phyloP scores from a whole-genome alignment of 768 basidiomycete genomes.

The Pulveroboletus sp. region DNA sequence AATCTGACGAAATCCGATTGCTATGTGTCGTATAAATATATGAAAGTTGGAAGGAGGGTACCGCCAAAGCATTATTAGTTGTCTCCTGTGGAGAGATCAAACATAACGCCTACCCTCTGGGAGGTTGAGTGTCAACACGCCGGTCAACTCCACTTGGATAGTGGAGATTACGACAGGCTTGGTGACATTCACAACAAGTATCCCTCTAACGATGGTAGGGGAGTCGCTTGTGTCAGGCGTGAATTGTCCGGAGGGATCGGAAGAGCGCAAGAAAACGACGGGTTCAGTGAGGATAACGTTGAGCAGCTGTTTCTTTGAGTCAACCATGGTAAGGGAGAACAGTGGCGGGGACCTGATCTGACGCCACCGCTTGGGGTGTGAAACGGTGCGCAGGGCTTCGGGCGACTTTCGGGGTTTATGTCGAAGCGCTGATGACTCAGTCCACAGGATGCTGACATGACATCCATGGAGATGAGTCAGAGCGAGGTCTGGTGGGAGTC shows the following conservation, averaged over 20 bases:
- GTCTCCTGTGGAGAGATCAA: neutral
- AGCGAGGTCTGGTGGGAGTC: too few species aligned
- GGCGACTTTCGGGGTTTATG: too few species aligned
- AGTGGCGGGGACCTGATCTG: too few species aligned
- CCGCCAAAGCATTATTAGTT: neutral
- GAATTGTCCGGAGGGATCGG: slow-evolving; percentile 42
- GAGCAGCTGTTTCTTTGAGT: slow-evolving; percentile 42
- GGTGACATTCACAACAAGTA: slow-evolving; percentile 55
- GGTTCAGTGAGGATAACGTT: slow-evolving; percentile 67
- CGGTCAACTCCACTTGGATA: slow-evolving; percentile 77
- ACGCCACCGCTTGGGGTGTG: too few species aligned
- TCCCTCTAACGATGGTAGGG: slow-evolving; percentile 59
- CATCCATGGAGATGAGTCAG: too few species aligned
- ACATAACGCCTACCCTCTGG: slow-evolving; percentile 67
- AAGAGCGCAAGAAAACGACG: slow-evolving; percentile 61
- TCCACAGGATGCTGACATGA: too few species aligned
- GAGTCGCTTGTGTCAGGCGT: slow-evolving; percentile 40
- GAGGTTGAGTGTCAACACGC: slow-evolving; percentile 48
- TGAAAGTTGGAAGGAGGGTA: neutral
- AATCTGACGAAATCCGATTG: slow-evolving; percentile 65
- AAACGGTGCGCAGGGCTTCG: neutral
- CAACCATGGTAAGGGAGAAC: slow-evolving; percentile 9
- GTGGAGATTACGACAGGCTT: slow-evolving; percentile 85
- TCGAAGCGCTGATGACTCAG: too few species aligned
- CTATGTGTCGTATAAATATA: slow-evolving; percentile 18